phyloP scores from a whole-genome alignment of 768 basidiomycete genomes.

The Sarcodon aspratus region DNA sequence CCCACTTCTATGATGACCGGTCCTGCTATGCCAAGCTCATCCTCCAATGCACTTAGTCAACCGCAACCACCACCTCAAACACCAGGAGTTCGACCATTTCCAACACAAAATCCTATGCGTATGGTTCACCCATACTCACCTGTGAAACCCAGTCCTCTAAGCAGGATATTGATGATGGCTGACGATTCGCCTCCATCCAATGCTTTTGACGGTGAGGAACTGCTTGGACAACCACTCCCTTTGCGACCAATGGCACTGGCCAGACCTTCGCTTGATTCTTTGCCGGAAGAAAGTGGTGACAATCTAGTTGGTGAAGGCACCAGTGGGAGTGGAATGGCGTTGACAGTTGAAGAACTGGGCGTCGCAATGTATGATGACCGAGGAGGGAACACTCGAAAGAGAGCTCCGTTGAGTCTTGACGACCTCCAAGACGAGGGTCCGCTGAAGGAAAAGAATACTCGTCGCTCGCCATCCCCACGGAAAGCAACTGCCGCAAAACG shows the following conservation, averaged over 20 bases:
- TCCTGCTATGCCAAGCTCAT: not conserved
- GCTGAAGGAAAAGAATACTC: constrained; percentile 36
- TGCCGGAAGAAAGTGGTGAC: constrained; percentile 8
- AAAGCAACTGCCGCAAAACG: constrained; percentile 3
- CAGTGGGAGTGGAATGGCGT: constrained; percentile 5
- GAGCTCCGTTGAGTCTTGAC: not conserved
- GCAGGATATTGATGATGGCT: constrained; percentile 63
- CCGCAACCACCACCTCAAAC: constrained; percentile 4
- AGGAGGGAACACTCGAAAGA: not conserved
- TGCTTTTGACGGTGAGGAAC: not conserved
- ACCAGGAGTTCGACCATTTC: constrained; percentile 33
- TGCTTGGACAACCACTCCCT: constrained; percentile 1
- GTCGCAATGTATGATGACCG: constrained; percentile 9
- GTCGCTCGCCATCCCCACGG: constrained; percentile 17
- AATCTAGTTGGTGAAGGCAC: constrained; percentile 5
- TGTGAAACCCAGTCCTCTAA: constrained; percentile 68
- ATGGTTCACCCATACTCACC: constrained; percentile 81
- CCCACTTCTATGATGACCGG: not conserved
- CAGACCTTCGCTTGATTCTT: constrained; percentile 8
- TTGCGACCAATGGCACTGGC: constrained; percentile 8
- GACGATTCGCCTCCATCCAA: constrained; percentile 25
- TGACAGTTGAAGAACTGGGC: constrained; percentile 32
- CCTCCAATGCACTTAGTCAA: not conserved
- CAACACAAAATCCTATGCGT: constrained; percentile 59
- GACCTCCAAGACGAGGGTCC: constrained; percentile 26